These are phyloP conservation scores for Helichrysum umbraculigerum DNA, from an alignment of 129 eudicot genomes.

Conservation along the genomic window DNA sequence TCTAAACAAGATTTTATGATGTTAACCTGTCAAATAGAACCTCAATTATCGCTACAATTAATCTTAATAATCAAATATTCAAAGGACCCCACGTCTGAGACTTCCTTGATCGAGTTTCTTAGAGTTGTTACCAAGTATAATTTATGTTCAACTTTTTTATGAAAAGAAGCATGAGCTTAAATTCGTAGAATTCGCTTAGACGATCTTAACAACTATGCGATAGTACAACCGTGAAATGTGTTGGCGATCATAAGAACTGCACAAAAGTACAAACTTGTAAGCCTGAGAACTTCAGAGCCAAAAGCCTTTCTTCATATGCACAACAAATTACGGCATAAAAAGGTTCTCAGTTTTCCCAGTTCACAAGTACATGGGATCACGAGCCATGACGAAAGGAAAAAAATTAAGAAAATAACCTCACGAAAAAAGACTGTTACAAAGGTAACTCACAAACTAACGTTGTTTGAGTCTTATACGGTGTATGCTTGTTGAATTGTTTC, in stretches of 20 bases:
- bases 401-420: constrained; percentile 26
- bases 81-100: no score
- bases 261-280: constrained; percentile 1
- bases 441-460: constrained; percentile 23
- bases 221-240: not conserved
- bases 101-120: no score
- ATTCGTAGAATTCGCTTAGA: no score
- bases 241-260: not conserved
- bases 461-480: constrained; percentile 62
- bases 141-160: no score
- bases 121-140: not conserved
- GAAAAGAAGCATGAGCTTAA: not conserved
- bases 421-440: constrained; percentile 21
- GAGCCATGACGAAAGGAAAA: constrained; percentile 20
- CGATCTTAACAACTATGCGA: not conserved
- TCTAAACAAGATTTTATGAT: not conserved
- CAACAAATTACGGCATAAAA: constrained; percentile 38
- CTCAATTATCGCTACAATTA: no score
- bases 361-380: constrained; percentile 39
- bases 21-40: not conserved
- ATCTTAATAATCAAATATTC: not conserved
- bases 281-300: constrained; percentile 12
- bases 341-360: constrained; percentile 29
- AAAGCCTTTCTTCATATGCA: constrained; percentile 41
- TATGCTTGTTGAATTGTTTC: constrained; percentile 95